Conservation (phyloP, 2,329 filamentous ascomycete genomes). For the Colletotrichum tanaceti region DNA sequence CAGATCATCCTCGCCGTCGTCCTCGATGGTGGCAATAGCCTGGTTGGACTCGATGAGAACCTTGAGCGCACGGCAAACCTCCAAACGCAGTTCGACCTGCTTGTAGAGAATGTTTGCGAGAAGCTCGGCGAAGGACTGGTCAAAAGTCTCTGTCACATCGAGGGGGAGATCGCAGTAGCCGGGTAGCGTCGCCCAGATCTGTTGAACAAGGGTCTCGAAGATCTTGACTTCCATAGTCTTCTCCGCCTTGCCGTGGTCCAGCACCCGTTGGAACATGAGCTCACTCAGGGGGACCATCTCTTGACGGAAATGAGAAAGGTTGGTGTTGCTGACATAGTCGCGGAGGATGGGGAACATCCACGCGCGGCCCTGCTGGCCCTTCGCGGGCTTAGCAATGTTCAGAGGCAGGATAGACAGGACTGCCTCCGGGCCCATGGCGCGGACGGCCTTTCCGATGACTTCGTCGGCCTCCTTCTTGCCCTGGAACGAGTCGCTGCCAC, state of each 20-base stretch:
- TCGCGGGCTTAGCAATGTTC: slow-evolving; percentile 82
- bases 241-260: slow-evolving; percentile 82
- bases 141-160: slow-evolving; percentile 80
- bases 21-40: slow-evolving; percentile 77
- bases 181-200: slow-evolving; percentile 93
- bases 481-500: slow-evolving; percentile 86
- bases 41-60: slow-evolving; percentile 93
- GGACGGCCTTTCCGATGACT: slow-evolving; percentile 87
- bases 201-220: slow-evolving; percentile 94
- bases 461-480: slow-evolving; percentile 96
- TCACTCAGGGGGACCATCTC: slow-evolving; percentile 93
- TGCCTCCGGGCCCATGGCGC: slow-evolving; percentile 88
- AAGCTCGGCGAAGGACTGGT: slow-evolving; percentile 89
- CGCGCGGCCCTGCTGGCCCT: slow-evolving; percentile 84
- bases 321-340: slow-evolving; percentile 90
- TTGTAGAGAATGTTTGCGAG: slow-evolving; percentile 92
- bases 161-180: slow-evolving; percentile 95
- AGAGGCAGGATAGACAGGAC: slow-evolving; percentile 86
- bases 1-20: slow-evolving; percentile 75
- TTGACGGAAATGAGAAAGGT: slow-evolving; percentile 83
- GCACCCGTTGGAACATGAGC: slow-evolving; percentile 86
- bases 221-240: slow-evolving; percentile 98
- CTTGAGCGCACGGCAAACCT: slow-evolving; percentile 88
- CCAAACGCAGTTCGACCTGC: slow-evolving; percentile 86
- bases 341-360: slow-evolving; percentile 95